Evolutionary conservation across 2,329 filamentous ascomycete species (phyloP).

Genomic region (Scedosporium dehoogii): DNA sequence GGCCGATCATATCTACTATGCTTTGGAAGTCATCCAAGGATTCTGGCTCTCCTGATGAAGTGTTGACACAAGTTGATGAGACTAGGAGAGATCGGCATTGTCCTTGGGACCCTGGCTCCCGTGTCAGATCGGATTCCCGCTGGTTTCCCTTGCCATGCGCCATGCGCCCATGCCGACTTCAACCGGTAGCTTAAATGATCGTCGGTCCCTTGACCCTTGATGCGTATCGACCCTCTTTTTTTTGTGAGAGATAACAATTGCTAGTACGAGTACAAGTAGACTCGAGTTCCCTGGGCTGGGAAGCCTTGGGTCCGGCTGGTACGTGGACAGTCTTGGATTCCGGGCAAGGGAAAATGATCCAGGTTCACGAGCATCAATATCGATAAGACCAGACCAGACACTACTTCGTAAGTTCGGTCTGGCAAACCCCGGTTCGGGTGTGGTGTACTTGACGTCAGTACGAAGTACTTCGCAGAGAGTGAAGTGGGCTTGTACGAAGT

Average conservation of each 20-base stretch:
- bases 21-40: neutral
- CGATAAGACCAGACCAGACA: too few species aligned
- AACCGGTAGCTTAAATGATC: neutral
- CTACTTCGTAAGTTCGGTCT: too few species aligned
- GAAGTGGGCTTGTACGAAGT: too few species aligned
- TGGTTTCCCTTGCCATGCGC: neutral
- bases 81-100: neutral
- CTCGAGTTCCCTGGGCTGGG: neutral
- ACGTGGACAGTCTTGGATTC: neutral
- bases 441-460: too few species aligned
- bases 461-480: too few species aligned
- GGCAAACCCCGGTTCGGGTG: neutral
- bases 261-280: too few species aligned
- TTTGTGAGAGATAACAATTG: neutral
- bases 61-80: neutral
- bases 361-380: too few species aligned
- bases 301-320: neutral
- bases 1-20: too few species aligned
- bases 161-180: neutral
- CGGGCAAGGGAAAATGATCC: neutral
- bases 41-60: neutral
- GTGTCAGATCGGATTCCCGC: neutral
- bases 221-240: neutral
- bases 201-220: neutral
- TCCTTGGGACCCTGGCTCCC: neutral